Base-by-base conservation (phyloP, 805 yeast species). In the Candida koratica region DNA sequence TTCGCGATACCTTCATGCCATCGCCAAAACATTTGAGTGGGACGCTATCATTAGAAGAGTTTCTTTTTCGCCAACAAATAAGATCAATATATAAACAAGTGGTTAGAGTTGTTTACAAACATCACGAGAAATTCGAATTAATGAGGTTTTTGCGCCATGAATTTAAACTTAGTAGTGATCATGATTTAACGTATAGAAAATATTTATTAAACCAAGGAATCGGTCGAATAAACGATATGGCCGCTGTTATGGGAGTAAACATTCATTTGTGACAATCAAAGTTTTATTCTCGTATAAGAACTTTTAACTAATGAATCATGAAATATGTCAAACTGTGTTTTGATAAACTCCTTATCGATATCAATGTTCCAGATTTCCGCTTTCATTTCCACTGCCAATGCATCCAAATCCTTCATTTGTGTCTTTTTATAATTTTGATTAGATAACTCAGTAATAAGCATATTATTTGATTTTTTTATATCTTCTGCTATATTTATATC, bases 191-290 rank as follows among this genome's bases (percentile, higher is more conserved):
- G 13, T 66, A 65, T 28, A 44, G 71, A 34, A 58, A 56, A 38
- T 67, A 67, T 42, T 49, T 67, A 41, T 53, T 66, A 36, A 58
- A 50, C 28, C 45, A 50, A 17, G 73, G 71, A 1, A 51, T 60
- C 6, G 45, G 47, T 7, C 41, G 43, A 35, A 53, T 55, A 14
- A 52, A 56, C 38, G 52, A 55, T 35, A 53, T 53, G 57, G 43
- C 53, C 14, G 38, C 46, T 18, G 35, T 55, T 33, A 24, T 55
- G 40, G 58, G 60, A 3, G 17, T 52, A 4, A 44, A 42, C 8
- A 12, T 45, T n/a, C 24, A 39, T 17, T 18, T 44, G 15, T 36
- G 28, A 20, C 10, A 20, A 8, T 20, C 10, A 20, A 20, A 20
- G 7, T 22, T 31, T 40, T 17, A 24, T 32, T 20, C 32, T 35